phyloP scores from a whole-genome alignment of 164 flowering plant species.

The Vitis cinerea region DNA sequence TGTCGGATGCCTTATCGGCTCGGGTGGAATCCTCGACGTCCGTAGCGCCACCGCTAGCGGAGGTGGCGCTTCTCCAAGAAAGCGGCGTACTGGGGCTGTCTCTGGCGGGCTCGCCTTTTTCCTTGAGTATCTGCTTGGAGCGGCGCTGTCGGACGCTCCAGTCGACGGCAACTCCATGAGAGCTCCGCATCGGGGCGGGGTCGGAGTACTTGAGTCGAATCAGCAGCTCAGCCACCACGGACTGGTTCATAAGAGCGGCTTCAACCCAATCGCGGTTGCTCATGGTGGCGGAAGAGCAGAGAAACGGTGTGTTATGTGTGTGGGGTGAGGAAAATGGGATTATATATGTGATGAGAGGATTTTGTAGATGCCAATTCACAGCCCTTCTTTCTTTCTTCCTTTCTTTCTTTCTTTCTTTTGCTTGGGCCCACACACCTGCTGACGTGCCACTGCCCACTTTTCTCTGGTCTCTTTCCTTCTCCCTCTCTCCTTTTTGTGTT shows the following conservation, averaged over 20 bases:
- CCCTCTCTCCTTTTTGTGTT: no score
- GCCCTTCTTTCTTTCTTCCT: no score
- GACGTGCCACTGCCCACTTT: no score
- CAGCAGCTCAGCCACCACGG: slow-evolving; percentile 33
- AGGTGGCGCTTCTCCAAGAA: slow-evolving; percentile 53
- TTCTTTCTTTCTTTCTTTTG: no score
- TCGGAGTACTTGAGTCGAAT: slow-evolving; percentile 21
- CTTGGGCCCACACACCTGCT: no score
- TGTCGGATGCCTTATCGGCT: slow-evolving; percentile 6
- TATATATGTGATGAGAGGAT: no score
- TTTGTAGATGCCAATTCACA: no score
- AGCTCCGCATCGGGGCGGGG: background rate
- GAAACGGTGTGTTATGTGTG: no score
- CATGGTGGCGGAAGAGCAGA: slow-evolving; percentile 3
- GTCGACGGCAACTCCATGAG: slow-evolving; percentile 17
- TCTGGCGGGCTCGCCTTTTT: slow-evolving; percentile 26
- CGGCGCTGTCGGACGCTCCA: slow-evolving; percentile 56
- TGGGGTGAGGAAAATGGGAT: no score
- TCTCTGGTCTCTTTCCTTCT: no score
- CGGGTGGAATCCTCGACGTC: slow-evolving; percentile 40
- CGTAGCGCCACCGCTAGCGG: slow-evolving; percentile 37
- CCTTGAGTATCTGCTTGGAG: slow-evolving; percentile 25
- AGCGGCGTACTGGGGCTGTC: slow-evolving; percentile 68
- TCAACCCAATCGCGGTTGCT: slow-evolving; percentile 33
- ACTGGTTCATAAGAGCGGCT: slow-evolving; percentile 33